phyloP scores from a whole-genome alignment of 208 protist genomes.

The Leishmania tropica region DNA sequence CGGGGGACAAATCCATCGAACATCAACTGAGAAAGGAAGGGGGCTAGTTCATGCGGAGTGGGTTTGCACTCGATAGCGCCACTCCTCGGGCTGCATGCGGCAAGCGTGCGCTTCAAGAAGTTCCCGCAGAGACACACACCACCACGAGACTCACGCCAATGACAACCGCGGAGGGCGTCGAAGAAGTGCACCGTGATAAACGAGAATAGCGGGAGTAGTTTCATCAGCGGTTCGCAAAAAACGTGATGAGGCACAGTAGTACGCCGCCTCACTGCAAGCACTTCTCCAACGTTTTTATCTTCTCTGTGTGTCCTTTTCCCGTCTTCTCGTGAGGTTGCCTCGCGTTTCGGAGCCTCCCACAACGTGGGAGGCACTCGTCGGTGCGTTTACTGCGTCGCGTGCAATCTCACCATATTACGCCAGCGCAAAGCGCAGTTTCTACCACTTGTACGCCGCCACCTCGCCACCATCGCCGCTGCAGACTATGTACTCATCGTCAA shows the following conservation, averaged over 20 bases:
- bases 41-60: not conserved
- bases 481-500: conserved; percentile 37
- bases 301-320: not conserved
- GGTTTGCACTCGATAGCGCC: not conserved
- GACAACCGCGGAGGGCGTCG: not conserved
- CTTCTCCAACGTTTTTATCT: not conserved
- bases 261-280: not conserved
- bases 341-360: not conserved
- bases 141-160: not conserved
- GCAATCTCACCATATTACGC: not conserved
- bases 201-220: not conserved
- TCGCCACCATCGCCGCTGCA: conserved; percentile 37
- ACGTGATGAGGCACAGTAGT: not conserved
- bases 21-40: not conserved
- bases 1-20: not conserved
- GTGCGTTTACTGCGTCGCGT: not conserved
- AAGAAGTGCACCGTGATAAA: not conserved
- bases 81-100: not conserved
- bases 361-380: not conserved
- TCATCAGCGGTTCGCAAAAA: not conserved
- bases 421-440: not conserved
- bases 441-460: conserved; percentile 39
- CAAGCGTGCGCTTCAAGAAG: not conserved
- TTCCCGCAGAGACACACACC: not conserved
- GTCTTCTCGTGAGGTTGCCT: not conserved